phyloP scores from a whole-genome alignment of 1,139 yeast genomes.

The Candida pseudoviswanathii region DNA sequence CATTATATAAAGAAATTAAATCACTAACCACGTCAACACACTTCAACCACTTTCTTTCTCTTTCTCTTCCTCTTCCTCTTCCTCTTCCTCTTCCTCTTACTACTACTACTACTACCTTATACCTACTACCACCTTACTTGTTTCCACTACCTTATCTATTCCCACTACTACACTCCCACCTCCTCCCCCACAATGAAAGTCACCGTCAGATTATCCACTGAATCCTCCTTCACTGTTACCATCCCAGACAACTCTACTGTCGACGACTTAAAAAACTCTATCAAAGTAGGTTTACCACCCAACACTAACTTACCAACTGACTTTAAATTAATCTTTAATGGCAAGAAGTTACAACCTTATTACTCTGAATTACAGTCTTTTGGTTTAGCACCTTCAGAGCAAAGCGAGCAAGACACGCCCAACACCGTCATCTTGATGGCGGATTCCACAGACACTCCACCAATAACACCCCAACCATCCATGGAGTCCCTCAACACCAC shows the following conservation, averaged over 20 bases:
- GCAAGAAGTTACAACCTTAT: constrained; percentile 47
- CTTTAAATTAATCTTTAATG: constrained; percentile 54
- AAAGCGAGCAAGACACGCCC: constrained; percentile 20
- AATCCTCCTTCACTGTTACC: constrained; percentile 41
- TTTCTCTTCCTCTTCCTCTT: not conserved
- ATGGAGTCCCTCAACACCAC: constrained; percentile 14
- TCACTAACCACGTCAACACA: not conserved
- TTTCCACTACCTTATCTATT: not conserved
- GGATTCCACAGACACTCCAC: constrained; percentile 30
- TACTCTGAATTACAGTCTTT: constrained; percentile 27
- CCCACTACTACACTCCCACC: not conserved
- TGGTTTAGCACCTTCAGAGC: constrained; percentile 19
- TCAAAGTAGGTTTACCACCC: constrained; percentile 44
- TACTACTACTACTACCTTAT: not conserved
- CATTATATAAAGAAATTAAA: not conserved
- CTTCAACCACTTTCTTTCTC: not conserved
- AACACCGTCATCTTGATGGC: constrained; percentile 50
- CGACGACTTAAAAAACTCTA: constrained; percentile 48
- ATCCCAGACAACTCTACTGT: constrained; percentile 55
- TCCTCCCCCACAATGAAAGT: constrained; percentile 33
- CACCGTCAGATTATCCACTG: constrained; percentile 47
- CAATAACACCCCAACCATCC: constrained; percentile 18
- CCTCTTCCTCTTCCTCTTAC: not conserved
- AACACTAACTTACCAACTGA: constrained; percentile 36
- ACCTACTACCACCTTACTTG: not conserved